Evolutionary conservation across 192 early-diverging fungal species (phyloP), one percentile per base, ranked within the genome.

Genomic region (Chytriomyces sp.): DNA sequence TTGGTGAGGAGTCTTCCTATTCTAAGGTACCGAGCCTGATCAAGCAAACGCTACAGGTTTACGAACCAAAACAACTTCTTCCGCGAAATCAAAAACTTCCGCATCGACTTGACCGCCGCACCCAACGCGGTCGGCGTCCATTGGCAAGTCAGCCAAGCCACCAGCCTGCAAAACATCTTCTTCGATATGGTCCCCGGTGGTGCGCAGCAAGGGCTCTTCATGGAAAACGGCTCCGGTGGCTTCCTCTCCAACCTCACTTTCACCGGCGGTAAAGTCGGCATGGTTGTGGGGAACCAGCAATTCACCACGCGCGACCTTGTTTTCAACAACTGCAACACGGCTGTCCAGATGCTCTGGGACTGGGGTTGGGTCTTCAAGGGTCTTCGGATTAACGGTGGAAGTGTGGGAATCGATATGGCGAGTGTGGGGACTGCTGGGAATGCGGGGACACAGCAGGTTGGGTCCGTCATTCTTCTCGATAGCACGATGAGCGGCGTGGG

Each of bases 181-280:
- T 81, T 81, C 59, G 4, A 52, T 17, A 59, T 79, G 79, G 67
- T 70, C n/a, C 53, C 59, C 2, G 78, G 36, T 0, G 37, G 78
- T 7, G 56, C 52, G 17, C n/a, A n/a, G n/a, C 80, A 81, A 52
- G 80, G 80, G 41, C 41, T 81, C 3, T 81, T 52, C 49, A 82
- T 82, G 76, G 80, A 81, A 52, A 81, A 81, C 41, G 80, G 80
- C n/a, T n/a, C n/a, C n/a, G n/a, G n/a, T n/a, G n/a, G n/a, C n/a
- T n/a, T n/a, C 40, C 79, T 80, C 74, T 78, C 80, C 12, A 78
- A 80, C 38, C 53, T 80, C 17, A 26, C 53, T 10, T 80, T 80
- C 66, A 61, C 69, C 12, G 79, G 78, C 28, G 79, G 79, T 17
- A 73, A 73, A 14, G 75, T 59, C 39, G 79, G 73, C 25, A 70